phyloP scores from a whole-genome alignment of 306 rosid genomes.

The Glycyrrhiza uralensis region DNA sequence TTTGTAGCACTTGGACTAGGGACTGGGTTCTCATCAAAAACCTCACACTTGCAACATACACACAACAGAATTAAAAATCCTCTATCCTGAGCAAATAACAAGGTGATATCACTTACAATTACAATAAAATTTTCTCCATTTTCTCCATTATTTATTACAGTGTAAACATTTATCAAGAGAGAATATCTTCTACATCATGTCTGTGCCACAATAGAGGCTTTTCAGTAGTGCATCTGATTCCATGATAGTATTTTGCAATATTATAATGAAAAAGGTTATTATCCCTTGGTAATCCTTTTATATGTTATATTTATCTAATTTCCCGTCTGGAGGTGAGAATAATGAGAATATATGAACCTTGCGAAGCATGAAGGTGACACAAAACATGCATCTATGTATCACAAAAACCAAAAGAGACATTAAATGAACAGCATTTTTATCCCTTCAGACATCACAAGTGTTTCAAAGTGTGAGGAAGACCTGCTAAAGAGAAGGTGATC shows the following conservation, averaged over 20 bases:
- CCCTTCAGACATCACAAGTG: slow-evolving; percentile 19
- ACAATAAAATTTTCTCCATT: not conserved
- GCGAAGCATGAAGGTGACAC: not conserved
- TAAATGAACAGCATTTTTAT: slow-evolving; percentile 5
- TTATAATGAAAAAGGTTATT: not conserved
- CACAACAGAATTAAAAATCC: not conserved
- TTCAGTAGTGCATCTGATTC: not conserved
- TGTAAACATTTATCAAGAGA: not conserved
- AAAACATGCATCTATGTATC: not conserved
- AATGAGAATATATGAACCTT: not conserved
- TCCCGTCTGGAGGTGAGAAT: not conserved
- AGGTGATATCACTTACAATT: not conserved
- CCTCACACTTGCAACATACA: not conserved
- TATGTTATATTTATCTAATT: not conserved
- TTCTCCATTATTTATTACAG: not conserved
- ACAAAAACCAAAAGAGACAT: slow-evolving; percentile 15
- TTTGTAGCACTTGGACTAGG: no score
- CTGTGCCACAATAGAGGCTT: not conserved
- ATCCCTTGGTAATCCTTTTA: not conserved
- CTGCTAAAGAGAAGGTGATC: slow-evolving; percentile 98
- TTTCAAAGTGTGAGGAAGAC: slow-evolving; percentile 45
- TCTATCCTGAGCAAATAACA: not conserved
- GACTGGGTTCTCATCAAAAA: no score
- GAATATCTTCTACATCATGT: not conserved
- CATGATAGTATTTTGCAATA: not conserved